phyloP scores from a whole-genome alignment of 2,329 filamentous ascomycete genomes.

The Aureobasidium sp. region DNA sequence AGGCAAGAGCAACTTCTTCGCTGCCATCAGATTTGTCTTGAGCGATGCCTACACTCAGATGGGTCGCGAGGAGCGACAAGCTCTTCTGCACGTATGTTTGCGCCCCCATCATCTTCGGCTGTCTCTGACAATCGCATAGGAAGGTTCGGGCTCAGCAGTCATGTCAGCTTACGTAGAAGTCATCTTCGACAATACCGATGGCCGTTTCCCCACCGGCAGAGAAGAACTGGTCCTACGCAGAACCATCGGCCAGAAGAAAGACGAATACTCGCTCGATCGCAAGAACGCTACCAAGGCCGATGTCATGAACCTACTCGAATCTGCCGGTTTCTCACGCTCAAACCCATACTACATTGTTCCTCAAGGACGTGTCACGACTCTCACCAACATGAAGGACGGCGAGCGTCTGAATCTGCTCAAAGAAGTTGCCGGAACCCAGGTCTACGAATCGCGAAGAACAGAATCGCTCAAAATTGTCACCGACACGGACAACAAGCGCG shows the following conservation, averaged over 20 bases:
- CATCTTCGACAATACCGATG: slow-evolving; percentile 96
- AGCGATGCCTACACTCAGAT: slow-evolving; percentile 97
- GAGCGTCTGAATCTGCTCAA: slow-evolving; percentile 86
- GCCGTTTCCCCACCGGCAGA: slow-evolving; percentile 87
- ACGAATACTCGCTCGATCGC: slow-evolving; percentile 95
- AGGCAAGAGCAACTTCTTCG: slow-evolving; percentile 99
- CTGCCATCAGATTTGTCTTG: slow-evolving; percentile 94
- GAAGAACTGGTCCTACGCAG: slow-evolving; percentile 84
- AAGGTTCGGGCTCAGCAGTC: slow-evolving; percentile 93
- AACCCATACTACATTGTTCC: slow-evolving; percentile 99
- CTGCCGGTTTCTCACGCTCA: slow-evolving; percentile 89
- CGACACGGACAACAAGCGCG: slow-evolving; percentile 88
- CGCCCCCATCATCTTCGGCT: neutral
- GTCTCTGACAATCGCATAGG: slow-evolving; percentile 34
- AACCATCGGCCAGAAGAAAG: slow-evolving; percentile 95
- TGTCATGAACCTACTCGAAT: slow-evolving; percentile 91
- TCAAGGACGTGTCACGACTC: slow-evolving; percentile 85
- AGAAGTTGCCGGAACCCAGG: slow-evolving; percentile 95
- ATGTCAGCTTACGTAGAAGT: slow-evolving; percentile 99
- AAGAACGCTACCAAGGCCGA: slow-evolving; percentile 94
- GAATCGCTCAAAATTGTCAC: slow-evolving; percentile 96
- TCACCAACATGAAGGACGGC: slow-evolving; percentile 98
- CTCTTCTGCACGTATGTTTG: slow-evolving; percentile 64
- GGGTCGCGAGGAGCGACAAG: slow-evolving; percentile 90
- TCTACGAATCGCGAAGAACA: slow-evolving; percentile 84